Base-by-base conservation (phyloP, 768 basidiomycete species). In the Hypsizygus marmoreus region DNA sequence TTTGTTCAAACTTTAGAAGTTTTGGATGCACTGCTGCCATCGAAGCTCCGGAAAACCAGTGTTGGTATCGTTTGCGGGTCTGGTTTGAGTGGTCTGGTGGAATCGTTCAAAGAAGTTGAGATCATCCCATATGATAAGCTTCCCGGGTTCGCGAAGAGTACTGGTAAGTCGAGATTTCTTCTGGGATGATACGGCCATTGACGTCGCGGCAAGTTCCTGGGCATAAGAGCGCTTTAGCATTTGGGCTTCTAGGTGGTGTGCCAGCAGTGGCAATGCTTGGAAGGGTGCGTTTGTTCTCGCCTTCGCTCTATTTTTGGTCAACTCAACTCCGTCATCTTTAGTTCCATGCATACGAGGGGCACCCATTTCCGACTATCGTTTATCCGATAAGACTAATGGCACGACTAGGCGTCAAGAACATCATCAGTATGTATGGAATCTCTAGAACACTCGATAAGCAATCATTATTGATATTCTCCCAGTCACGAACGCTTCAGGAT, bases 261-360 rank as follows among this genome's bases (percentile, higher is more conserved):
- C 88, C 93, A 0, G 91, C 89, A 9, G 89, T 95, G 3, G 89
- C 86, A 8, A 93, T 93, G 88, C 82, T 95, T 23, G 92, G 92
- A 48, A 74, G 93, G 61, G 89, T 90, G 56, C 43, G 80, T 64
- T 22, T 34, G 17, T 19, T 16, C 13, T 33, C 13, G 20, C 8
- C 9, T 5, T 22, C 9, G 7, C 33, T 13, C 38, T 29, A 31
- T 20, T 35, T 40, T 31, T 1, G 13, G 33, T 33, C 25, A 28
- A 34, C 34, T 47, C 25, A 44, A 41, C 45, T 42, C 43, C 54
- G n/a, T n/a, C n/a, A n/a, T n/a, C n/a, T n/a, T n/a, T n/a, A 91
- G 89, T 88, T 92, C 56, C 91, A 92, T 63, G 75, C 81, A 1
- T 95, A 94, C 53, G 92, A 95, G 67, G 93, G 93, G 2, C 83